Base-by-base conservation (phyloP, 2,329 filamentous ascomycete genomes). In the Coniella lustricola region DNA sequence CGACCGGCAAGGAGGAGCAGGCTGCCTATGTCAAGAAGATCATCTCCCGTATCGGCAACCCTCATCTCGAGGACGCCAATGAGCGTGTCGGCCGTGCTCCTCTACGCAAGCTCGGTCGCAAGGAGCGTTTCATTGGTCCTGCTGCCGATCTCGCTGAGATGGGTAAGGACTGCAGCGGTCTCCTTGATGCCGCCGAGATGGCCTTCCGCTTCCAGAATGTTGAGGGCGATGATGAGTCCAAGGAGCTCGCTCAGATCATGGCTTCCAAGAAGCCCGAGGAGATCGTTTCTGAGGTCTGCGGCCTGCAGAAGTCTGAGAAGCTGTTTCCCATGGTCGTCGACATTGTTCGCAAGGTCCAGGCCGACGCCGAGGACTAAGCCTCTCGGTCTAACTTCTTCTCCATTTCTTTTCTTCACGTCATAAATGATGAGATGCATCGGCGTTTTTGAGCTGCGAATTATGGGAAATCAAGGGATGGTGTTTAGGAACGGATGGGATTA, bases 1-100 rank as follows among this genome's bases (percentile, higher is more conserved):
- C 75, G 52, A 95, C 96, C 64, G 68, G 76, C 46, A 70, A 74
- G 46, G 69, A 83, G 44, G 87, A 89, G 62, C 93, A 98, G 72
- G 72, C 83, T 41, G 81, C 83, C 2, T 98, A 98, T 65, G 88
- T 95, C 53, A 78, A 93, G 62, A 90, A 87, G 71, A 98, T 98
- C 70, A 81, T 98, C 64, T 79, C 77, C 60, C 87, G 91, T 60
- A 96, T 97, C 67, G 87, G 87, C 67, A 97, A 97, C 75, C 90
- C 89, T 13, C 84, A 90, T 58, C 77, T 96, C 51, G 88, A 95
- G 69, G 91, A 98, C 67, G 84, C 85, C 12, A 90, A 96, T 32
- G 89, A 94, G 74, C 90, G 93, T 67, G 93, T 98, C 56, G 93
- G 91, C 48, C 90, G 93, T 64, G 91, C 90, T 16, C 93, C 93